phyloP scores from a whole-genome alignment of 1,284 basidiomycete species.

The Apiotrichum mycotoxinovorans region DNA sequence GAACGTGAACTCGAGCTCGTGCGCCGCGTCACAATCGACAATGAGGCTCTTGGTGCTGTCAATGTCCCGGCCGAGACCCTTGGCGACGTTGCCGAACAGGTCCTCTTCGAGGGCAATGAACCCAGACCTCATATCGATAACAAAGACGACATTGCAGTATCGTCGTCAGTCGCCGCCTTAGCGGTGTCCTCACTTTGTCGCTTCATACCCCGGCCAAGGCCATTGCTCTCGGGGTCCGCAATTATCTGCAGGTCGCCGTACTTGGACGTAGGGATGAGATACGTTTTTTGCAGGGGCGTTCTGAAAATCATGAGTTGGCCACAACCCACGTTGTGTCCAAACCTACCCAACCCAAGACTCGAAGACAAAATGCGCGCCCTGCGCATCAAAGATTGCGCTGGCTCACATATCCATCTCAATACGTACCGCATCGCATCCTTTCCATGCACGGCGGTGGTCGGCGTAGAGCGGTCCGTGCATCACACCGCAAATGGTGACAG shows the following conservation, averaged over 20 bases:
- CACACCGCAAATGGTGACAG: too few species aligned
- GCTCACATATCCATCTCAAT: background rate
- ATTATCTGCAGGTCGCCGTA: background rate
- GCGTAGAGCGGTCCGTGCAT: too few species aligned
- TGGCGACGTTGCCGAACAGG: background rate
- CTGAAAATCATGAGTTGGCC: background rate
- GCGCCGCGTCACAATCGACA: background rate
- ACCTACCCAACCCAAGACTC: background rate
- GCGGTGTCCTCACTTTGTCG: background rate
- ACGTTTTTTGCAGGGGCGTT: background rate
- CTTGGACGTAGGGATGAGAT: background rate
- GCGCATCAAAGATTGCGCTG: background rate
- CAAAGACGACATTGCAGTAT: background rate
- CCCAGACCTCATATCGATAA: background rate
- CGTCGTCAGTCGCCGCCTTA: background rate
- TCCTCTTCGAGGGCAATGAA: background rate
- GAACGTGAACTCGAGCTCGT: background rate
- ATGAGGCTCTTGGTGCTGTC: background rate
- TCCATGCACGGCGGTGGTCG: too few species aligned
- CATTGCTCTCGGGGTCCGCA: background rate
- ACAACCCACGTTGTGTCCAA: too few species aligned
- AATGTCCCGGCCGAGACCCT: background rate
- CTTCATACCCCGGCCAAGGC: background rate
- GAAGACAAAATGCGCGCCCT: background rate
- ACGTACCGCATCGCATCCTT: too few species aligned